Evolutionary conservation across 2,329 filamentous ascomycete genomes (phyloP).

Genomic region (Fusarium tupiense): DNA sequence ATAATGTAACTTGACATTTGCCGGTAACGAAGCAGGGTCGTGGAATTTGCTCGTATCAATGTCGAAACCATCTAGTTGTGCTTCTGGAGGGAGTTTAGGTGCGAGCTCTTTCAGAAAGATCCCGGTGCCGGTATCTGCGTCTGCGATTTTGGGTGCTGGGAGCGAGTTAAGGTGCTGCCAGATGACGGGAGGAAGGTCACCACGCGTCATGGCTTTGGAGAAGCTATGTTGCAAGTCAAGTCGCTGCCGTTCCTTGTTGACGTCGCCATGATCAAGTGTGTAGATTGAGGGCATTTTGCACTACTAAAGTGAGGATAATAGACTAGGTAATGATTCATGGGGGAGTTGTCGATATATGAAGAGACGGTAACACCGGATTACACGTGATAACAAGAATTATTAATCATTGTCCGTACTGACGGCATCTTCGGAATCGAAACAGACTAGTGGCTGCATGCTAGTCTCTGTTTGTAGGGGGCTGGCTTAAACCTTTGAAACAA

Average conservation of each 20-base stretch:
- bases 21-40: neutral
- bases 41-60: neutral
- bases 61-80: neutral
- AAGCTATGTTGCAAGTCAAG: neutral
- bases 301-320: rapidly evolving
- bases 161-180: neutral
- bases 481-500: too few relatives aligned
- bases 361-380: too few relatives aligned
- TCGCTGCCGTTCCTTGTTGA: neutral
- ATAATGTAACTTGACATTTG: neutral
- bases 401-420: too few relatives aligned
- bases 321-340: too few relatives aligned
- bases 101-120: neutral
- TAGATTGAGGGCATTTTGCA: neutral
- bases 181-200: neutral
- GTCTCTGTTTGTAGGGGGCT: too few relatives aligned
- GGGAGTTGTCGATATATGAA: too few relatives aligned
- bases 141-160: neutral
- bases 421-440: too few relatives aligned
- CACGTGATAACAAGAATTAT: too few relatives aligned
- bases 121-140: neutral
- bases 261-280: neutral
- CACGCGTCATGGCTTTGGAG: rapidly evolving
- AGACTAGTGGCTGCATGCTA: too few relatives aligned
- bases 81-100: rapidly evolving